Conservation (phyloP, 2,329 filamentous ascomycete species). For the Sporothrix dimorphospora region DNA sequence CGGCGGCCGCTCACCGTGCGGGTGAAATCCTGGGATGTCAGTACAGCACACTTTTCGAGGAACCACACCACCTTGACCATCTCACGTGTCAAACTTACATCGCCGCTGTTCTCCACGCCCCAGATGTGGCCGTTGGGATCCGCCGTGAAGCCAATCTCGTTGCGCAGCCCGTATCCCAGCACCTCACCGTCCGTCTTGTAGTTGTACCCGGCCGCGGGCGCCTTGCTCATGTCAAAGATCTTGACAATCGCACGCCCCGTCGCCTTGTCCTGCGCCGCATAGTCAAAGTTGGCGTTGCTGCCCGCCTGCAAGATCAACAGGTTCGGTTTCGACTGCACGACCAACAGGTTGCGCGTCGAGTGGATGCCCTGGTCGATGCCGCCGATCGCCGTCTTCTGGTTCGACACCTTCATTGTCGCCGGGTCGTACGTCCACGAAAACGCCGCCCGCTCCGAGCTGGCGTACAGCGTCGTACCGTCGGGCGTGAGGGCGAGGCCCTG, state of each 20-base stretch:
- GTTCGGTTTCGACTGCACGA: conserved; percentile 44
- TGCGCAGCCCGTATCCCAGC: conserved; percentile 55
- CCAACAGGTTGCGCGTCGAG: conserved; percentile 44
- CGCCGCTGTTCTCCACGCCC: conserved; percentile 58
- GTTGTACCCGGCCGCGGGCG: conserved; percentile 43
- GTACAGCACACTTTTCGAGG: background rate
- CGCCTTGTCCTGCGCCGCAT: conserved; percentile 40
- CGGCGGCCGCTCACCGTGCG: conserved; percentile 48
- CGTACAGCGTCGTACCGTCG: conserved; percentile 46
- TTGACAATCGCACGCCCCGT: conserved; percentile 48
- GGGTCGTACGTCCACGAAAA: conserved; percentile 63
- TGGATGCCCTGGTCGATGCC: conserved; percentile 48
- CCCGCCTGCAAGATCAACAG: conserved; percentile 46
- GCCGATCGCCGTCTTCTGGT: conserved; percentile 46
- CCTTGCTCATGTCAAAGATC: conserved; percentile 46
- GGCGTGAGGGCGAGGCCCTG: conserved; percentile 47
- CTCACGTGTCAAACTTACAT: conserved; percentile 40
- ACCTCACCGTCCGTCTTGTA: conserved; percentile 47
- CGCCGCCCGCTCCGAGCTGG: conserved; percentile 47
- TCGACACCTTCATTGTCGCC: conserved; percentile 49
- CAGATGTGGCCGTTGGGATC: conserved; percentile 50
- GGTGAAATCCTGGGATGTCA: conserved; percentile 47
- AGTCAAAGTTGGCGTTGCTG: conserved; percentile 47
- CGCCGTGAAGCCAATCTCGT: conserved; percentile 63
- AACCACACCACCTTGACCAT: background rate